Evolutionary conservation across 2,329 filamentous ascomycete species (phyloP).

Genomic region (Stachybotrys elegans): DNA sequence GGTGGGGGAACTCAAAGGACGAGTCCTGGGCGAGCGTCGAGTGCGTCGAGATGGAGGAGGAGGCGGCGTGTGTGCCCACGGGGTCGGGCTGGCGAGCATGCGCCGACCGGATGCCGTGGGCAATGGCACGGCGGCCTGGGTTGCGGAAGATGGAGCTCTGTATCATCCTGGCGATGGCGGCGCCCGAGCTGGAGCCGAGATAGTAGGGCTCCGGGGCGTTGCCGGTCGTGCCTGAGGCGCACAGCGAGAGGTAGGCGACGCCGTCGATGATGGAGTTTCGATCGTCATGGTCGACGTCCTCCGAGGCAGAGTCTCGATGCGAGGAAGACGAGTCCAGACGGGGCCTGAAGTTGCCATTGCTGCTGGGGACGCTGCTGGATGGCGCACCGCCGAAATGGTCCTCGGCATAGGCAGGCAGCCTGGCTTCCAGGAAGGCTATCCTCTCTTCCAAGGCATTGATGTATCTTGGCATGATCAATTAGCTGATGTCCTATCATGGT

Average conservation of each 20-base stretch:
- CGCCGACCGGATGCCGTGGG: slow-evolving; percentile 1
- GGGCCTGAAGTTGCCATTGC: neutral
- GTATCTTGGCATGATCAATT: slow-evolving; percentile 9
- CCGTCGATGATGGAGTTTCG: slow-evolving; percentile 16
- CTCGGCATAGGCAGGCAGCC: slow-evolving; percentile 17
- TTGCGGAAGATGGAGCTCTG: slow-evolving; percentile 18
- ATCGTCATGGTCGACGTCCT: slow-evolving; percentile 10
- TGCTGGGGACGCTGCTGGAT: neutral
- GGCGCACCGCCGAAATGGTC: slow-evolving; percentile 15
- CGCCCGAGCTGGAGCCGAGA: slow-evolving; percentile 19
- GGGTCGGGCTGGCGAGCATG: neutral
- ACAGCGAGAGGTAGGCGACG: slow-evolving; percentile 18
- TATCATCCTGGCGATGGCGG: slow-evolving; percentile 19
- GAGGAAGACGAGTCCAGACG: slow-evolving; percentile 3
- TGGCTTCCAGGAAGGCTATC: slow-evolving; percentile 21
- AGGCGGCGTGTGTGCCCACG: neutral
- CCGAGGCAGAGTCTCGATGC: slow-evolving; percentile 4
- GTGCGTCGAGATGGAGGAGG: neutral
- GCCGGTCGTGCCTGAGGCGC: slow-evolving; percentile 17
- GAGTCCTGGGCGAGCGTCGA: neutral
- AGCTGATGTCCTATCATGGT: neutral
- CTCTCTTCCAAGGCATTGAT: slow-evolving; percentile 21
- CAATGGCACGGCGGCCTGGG: slow-evolving; percentile 6
- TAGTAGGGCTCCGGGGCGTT: slow-evolving; percentile 19
- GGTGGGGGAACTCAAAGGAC: slow-evolving; percentile 10